Evolutionary conservation across 1,139 yeast genomes (phyloP), one percentile per base, ranked within the genome.

Genomic region (Candida sp.): DNA sequence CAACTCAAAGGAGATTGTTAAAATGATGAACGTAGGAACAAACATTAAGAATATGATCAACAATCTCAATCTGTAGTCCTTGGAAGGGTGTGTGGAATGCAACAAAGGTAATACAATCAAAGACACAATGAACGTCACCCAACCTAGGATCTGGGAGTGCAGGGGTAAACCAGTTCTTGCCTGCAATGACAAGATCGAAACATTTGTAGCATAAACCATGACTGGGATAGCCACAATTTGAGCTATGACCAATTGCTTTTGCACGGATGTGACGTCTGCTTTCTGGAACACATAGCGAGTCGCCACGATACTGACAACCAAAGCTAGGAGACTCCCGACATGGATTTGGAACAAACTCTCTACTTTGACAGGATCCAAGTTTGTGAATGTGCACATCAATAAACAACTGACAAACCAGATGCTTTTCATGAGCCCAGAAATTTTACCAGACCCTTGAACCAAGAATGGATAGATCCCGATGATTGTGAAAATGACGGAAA

Each of bases 1-100:
- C 3, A 96, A 83, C 65, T 96, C 99, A 65, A 90, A 92, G 3
- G 98, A 93, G 49, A 96, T 92, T 2, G 97, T 85, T 58, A 94
- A 77, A n/a, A 94, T 86, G 47, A 92, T 76, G 66, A 92, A 94
- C 0, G 96, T 82, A 28, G 99, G 99, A 1, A 94, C 85, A 70
- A 96, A 90, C 1, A 97, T 85, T 60, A 93, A 75, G 67, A 86
- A 96, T 4, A 93, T 81, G 9, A 84, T 78, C 55, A 94, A 73
- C 53, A 91, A 73, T 60, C 98, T 79, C 46, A 90, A 83, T 55
- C 85, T 77, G 67, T 90, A 90, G 63, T 91, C 88, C 17, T 80
- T 75, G 39, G 88, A 86, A 1, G 92, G 85, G 12, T 74, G 63
- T 23, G 77, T 52, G 12, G 83, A 75, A 67, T 90, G 96, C 41